A percentile compares a stretch with the other conserved stretches of the same genome.
These are phyloP conservation scores for Chionographis japonica DNA, from an alignment of 106 monocot genomes.

Conservation along the genomic window DNA sequence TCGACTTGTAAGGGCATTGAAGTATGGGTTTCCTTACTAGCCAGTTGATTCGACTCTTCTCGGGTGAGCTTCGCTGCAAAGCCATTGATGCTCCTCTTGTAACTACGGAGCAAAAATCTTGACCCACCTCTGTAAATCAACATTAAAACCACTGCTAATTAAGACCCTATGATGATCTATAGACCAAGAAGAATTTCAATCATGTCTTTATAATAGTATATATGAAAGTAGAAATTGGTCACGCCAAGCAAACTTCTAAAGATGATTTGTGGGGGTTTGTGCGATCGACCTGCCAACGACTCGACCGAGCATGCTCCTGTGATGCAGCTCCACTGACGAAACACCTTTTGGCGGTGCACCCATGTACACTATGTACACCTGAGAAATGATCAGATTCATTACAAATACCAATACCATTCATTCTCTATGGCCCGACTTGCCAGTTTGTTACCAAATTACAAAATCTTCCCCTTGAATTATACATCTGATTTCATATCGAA, in stretches of 20 bases:
- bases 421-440: too few relatives aligned
- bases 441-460: too few relatives aligned
- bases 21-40: neutral
- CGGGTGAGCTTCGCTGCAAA: constrained; percentile 20
- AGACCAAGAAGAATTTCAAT: neutral
- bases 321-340: neutral
- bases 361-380: constrained; percentile 14
- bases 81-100: constrained; percentile 32
- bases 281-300: constrained; percentile 4
- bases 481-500: too few relatives aligned
- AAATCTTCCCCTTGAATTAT: too few relatives aligned
- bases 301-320: neutral
- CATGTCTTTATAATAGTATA: neutral
- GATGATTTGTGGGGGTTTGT: too few relatives aligned
- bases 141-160: too few relatives aligned
- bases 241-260: too few relatives aligned
- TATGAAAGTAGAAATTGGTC: neutral
- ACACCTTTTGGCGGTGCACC: neutral
- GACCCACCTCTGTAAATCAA: neutral
- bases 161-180: too few relatives aligned
- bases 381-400: neutral
- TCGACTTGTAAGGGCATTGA: too few relatives aligned
- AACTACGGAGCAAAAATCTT: constrained; percentile 10
- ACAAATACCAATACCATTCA: too few relatives aligned
- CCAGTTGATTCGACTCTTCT: constrained; percentile 13